Evolutionary conservation across 495 filamentous ascomycete genomes (phyloP), one percentile per base, ranked within the genome.

Genomic region (Xylaria castorea): DNA sequence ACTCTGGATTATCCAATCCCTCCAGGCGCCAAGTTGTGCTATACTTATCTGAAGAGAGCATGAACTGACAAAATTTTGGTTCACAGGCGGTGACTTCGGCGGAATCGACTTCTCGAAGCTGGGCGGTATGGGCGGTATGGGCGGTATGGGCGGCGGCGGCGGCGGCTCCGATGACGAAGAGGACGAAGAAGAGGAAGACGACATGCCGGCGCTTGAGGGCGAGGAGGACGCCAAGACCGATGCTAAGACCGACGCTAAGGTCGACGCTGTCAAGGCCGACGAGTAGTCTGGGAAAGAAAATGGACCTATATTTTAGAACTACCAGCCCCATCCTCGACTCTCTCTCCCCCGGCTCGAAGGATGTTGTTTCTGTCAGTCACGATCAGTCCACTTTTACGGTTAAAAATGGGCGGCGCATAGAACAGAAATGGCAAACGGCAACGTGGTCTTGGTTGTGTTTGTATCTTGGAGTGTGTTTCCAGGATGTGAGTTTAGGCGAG

Each of bases 41-140:
- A 25, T 46, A 11, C 14, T 66, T 40, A 50, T 40, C 0, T 36
- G 16, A 14, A 16, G 27, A 30, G 20, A 18, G 22, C 22, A 48
- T 20, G 18, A 30, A 40, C 51, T 72, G 27, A 72, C 70, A 48
- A 7, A 32, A 20, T 57, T 61, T 20, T 32, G 16, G 34, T 74
- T 53, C 25, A 63, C 71, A 75, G 83, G 83, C 71, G 88, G 85
- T 66, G 90, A 91, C 79, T 91, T 93, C 71, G 87, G 89, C 68
- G 88, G 89, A 44, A 90, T 93, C 81, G 92, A 97, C 82, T 97
- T 97, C 91, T 96, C 93, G 77, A 97, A 97, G 87, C 92, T 97
- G 74, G 94, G 92, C 48, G 84, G 82, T 71, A 89, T 86, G 36
- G 88, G 83, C 57, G n/a, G n/a, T n/a, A n/a, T 97, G 74, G 94